Conservation (phyloP, 140 eudicot genomes). For the Erigeron philadelphicus region DNA sequence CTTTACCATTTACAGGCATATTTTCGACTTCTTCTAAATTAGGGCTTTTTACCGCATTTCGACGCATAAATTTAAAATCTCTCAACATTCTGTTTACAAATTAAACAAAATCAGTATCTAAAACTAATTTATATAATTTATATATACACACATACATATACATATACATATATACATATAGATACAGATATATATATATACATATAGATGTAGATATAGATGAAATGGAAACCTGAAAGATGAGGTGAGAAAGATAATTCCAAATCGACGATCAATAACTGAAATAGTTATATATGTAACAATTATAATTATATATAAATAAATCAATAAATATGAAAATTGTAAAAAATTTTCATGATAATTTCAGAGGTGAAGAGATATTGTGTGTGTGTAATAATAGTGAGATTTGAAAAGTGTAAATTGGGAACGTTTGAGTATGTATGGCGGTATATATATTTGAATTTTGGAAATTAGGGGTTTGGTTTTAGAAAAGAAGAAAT, state of each 20-base stretch:
- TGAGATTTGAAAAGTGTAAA: too few relatives aligned
- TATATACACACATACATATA: neutral
- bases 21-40: constrained; percentile 64
- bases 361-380: too few relatives aligned
- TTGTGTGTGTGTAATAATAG: too few relatives aligned
- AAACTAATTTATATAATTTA: neutral
- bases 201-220: neutral
- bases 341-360: too few relatives aligned
- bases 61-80: constrained; percentile 54
- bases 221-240: constrained; percentile 50
- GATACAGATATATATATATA: too few relatives aligned
- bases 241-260: constrained; percentile 44
- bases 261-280: constrained; percentile 31
- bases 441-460: too few relatives aligned
- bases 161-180: too few relatives aligned
- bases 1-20: constrained; percentile 41
- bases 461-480: too few relatives aligned
- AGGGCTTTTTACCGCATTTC: constrained; percentile 45
- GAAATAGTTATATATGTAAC: constrained; percentile 33
- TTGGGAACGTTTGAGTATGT: too few relatives aligned
- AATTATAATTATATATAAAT: too few relatives aligned
- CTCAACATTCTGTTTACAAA: constrained; percentile 59
- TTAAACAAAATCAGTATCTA: neutral
- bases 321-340: too few relatives aligned
- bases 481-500: too few relatives aligned